These are phyloP conservation scores for Galerina marginata DNA, from an alignment of 768 basidiomycete species.

Conservation along the genomic window DNA sequence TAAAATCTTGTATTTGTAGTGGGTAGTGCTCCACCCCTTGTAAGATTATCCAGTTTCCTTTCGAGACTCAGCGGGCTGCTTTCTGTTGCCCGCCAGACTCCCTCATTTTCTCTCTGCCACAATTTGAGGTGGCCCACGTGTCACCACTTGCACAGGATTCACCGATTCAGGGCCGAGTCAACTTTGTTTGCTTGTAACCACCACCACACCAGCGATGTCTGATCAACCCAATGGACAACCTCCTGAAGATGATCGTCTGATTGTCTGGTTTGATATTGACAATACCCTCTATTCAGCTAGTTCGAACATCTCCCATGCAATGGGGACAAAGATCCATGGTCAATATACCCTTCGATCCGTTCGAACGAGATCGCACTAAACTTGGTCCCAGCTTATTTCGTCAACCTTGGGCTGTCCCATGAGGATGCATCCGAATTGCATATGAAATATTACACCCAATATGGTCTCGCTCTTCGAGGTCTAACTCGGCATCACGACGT, in stretches of 20 bases:
- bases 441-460: slow-evolving; percentile 74
- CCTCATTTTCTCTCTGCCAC: no score
- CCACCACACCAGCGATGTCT: background rate
- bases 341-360: slow-evolving; percentile 13
- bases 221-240: background rate
- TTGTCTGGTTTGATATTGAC: slow-evolving; percentile 88
- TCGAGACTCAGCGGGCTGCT: no score
- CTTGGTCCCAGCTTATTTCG: slow-evolving; percentile 67
- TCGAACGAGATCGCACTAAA: background rate
- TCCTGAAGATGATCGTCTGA: slow-evolving; percentile 53
- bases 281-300: slow-evolving; percentile 86
- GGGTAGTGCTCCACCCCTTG: no score
- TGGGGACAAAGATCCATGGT: slow-evolving; percentile 84
- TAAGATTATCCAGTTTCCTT: no score
- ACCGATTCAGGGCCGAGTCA: no score
- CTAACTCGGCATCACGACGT: slow-evolving; percentile 77
- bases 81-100: no score
- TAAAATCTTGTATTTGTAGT: no score
- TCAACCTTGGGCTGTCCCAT: slow-evolving; percentile 67
- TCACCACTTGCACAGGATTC: no score
- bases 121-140: no score
- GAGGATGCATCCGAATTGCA: slow-evolving; percentile 75
- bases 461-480: slow-evolving; percentile 84
- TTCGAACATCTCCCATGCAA: slow-evolving; percentile 74
- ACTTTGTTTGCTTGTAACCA: no score